Conservation (phyloP, 805 yeast genomes). For the Metschnikowia anglica region DNA sequence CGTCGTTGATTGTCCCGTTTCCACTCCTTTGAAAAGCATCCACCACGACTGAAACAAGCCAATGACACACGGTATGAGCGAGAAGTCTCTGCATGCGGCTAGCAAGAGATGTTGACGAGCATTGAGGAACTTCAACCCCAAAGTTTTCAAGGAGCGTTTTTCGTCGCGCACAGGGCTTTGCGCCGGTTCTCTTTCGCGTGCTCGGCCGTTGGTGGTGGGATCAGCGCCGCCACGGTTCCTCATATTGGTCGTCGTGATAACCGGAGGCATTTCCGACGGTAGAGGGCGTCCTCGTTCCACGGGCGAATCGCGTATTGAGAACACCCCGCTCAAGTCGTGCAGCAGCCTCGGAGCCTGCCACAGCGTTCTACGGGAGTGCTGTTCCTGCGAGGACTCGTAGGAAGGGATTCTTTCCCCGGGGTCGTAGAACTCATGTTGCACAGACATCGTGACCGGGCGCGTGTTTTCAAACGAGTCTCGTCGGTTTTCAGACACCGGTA, state of each 20-base stretch:
- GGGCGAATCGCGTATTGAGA: neutral
- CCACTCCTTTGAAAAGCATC: conserved; percentile 27
- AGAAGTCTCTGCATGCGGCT: conserved; percentile 76
- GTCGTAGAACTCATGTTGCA: conserved; percentile 22
- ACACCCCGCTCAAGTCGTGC: conserved; percentile 4
- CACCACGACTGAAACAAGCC: conserved; percentile 52
- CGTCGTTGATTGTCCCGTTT: conserved; percentile 16
- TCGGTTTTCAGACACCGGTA: conserved; percentile 3
- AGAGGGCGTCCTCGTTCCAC: conserved; percentile 6
- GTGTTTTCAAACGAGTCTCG: conserved; percentile 2
- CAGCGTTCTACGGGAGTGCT: conserved; percentile 16
- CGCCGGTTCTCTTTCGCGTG: conserved; percentile 13
- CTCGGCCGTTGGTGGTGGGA: neutral
- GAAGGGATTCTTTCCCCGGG: conserved; percentile 41
- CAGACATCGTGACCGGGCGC: conserved; percentile 14
- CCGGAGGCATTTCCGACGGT: conserved; percentile 12
- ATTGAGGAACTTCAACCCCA: conserved; percentile 70
- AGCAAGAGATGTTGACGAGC: conserved; percentile 74
- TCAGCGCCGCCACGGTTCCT: conserved; percentile 6
- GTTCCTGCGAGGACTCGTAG: conserved; percentile 42
- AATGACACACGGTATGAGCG: conserved; percentile 63
- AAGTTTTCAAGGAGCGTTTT: conserved; percentile 42
- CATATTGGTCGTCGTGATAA: conserved; percentile 14
- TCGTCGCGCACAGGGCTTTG: conserved; percentile 18
- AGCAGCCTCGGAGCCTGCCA: conserved; percentile 9